Base-by-base conservation (phyloP, 2,329 filamentous ascomycete genomes). In the Aureobasidium sp. region DNA sequence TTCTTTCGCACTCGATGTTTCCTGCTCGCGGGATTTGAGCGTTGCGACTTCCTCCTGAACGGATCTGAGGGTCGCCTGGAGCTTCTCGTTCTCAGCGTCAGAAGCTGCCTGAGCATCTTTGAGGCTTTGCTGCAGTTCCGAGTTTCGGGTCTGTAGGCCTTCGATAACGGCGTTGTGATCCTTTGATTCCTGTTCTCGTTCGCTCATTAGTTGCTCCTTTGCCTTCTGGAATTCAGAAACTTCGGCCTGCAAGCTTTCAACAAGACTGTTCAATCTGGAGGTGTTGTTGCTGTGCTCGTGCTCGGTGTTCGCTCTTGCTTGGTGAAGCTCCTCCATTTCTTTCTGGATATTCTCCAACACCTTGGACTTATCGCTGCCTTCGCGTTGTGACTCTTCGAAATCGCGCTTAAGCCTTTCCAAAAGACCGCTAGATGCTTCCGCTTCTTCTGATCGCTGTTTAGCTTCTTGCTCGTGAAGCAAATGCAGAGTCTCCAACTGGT, bases 341-440 rank as follows among this genome's bases (percentile, higher is more conserved):
- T 57, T 55, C 47, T 67, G 64, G 1, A 67, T 49, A 4, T 51
- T 58, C 31, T 65, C 62, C 5, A 65, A 61, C 11, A 65, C 60
- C 17, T 61, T 47, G 23, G 61, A 60, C n/a, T 63, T 64, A 40
- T 66, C 64, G 11, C 37, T 62, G 31, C 64, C 68, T 25, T 66
- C 63, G 19, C 64, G 60, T 45, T 68, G 65, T 38, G 63, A 40
- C 19, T 46, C 23, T 29, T 63, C 47, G 1, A 66, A 43, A 21
- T 65, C 35, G 2, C n/a, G 31, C n/a, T 53, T 64, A 9, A 65
- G 40, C 4, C 50, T 55, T 17, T 61, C 47, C 21, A 66, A 49
- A 4, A 62, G 37, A 29, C 9, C 27, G 38, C 19, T 27, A 6
- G 47, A 43, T 31, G 33, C 47, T 50, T 43, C 35, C 15, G 55